A percentile compares a stretch with the other conserved stretches of the same genome.
These are phyloP conservation scores for Heliosperma pusillum DNA, from an alignment of 148 eudicot genomes.

Conservation along the genomic window DNA sequence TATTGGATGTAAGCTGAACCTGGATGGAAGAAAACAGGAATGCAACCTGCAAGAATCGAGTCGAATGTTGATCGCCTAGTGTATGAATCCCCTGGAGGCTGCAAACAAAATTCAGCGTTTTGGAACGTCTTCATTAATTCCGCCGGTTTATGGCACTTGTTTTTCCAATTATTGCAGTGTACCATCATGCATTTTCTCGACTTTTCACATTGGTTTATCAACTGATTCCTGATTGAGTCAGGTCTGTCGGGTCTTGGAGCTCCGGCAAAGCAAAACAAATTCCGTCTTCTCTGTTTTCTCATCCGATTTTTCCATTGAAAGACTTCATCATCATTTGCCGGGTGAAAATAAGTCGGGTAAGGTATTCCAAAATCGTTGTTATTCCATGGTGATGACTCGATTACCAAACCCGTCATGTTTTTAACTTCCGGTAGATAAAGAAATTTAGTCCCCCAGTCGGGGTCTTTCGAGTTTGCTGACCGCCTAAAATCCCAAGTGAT, in stretches of 20 bases:
- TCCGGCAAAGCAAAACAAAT: constrained; percentile 67
- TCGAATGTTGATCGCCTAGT: constrained; percentile 75
- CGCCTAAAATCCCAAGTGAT: constrained; percentile 72
- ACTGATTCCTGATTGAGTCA: constrained; percentile 49
- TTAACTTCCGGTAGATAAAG: constrained; percentile 44
- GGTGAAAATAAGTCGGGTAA: constrained; percentile 77
- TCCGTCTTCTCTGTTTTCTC: constrained; percentile 27
- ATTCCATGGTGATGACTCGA: constrained; percentile 57
- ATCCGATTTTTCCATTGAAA: constrained; percentile 48
- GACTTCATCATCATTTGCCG: constrained; percentile 39
- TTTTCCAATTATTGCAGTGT: constrained; percentile 40
- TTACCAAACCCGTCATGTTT: constrained; percentile 45
- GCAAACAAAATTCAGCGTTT: constrained; percentile 60
- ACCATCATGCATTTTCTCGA: constrained; percentile 41
- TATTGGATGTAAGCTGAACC: constrained; percentile 63
- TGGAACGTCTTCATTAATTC: constrained; percentile 52
- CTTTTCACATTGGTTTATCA: constrained; percentile 41
- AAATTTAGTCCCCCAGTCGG: constrained; percentile 65
- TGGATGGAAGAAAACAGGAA: constrained; percentile 77
- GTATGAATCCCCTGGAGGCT: constrained; percentile 72
- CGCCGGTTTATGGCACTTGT: constrained; percentile 43
- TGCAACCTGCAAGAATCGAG: constrained; percentile 75
- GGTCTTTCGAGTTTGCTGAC: constrained; percentile 37
- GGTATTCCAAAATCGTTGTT: constrained; percentile 62
- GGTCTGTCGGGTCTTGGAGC: constrained; percentile 49